These are phyloP conservation scores for Trypanosoma conorhini DNA, from an alignment of 208 protist species.

Conservation along the genomic window DNA sequence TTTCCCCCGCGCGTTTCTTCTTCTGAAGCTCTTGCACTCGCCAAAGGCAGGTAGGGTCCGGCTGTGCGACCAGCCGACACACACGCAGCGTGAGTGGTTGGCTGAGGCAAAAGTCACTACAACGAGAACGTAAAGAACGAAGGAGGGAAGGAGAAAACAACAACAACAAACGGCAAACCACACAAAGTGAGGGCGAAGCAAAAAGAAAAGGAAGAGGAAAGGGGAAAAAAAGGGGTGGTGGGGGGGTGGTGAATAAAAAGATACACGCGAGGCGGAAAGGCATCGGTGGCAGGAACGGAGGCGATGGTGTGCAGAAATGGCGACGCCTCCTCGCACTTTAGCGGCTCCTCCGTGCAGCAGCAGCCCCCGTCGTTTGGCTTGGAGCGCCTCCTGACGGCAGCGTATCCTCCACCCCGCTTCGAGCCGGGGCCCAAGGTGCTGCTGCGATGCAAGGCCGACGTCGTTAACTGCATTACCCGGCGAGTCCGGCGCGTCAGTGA, in stretches of 20 bases:
- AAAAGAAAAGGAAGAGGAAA: not conserved
- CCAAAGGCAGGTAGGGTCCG: not conserved
- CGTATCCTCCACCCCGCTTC: not conserved
- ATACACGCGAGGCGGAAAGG: not conserved
- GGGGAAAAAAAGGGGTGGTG: not conserved
- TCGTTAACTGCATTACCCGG: not conserved
- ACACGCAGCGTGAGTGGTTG: not conserved
- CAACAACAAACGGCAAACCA: not conserved
- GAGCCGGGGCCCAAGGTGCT: not conserved
- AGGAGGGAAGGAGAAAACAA: slow-evolving; percentile 1
- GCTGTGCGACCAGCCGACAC: not conserved
- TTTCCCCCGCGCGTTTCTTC: not conserved
- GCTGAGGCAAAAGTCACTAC: not conserved
- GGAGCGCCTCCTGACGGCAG: not conserved
- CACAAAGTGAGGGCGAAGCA: slow-evolving; percentile 1
- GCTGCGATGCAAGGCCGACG: not conserved
- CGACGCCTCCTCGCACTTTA: not conserved
- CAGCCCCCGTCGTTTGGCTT: not conserved
- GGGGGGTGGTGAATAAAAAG: not conserved
- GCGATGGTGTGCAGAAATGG: not conserved
- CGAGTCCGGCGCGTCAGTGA: not conserved
- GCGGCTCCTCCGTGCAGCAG: not conserved
- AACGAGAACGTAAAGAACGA: slow-evolving; percentile 12
- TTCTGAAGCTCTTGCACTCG: not conserved
- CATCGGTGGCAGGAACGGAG: not conserved